Base-by-base conservation (phyloP, 176 grass and related monocot genomes). In the Cocos nucifera region DNA sequence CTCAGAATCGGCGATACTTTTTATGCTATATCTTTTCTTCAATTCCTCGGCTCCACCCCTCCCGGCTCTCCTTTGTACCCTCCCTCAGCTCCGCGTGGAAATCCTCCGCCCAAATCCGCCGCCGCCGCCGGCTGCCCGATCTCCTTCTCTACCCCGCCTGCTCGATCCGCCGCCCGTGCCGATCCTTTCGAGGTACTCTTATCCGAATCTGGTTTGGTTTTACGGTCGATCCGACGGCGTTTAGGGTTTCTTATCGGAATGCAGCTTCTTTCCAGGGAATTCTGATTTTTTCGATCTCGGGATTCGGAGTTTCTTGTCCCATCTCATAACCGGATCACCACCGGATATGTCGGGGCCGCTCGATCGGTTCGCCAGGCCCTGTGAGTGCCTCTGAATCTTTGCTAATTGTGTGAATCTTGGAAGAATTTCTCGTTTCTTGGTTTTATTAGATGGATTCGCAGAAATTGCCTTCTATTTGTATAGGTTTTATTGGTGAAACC, bases 201-300 rank as follows among this genome's bases (percentile, higher is more conserved):
- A 25, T 49, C 14, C 19, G 60, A 19, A 23, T 35, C 57, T 62
- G 20, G 30, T 58, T 19, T 51, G 19, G 23, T 8, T 48, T 52
- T 28, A 1, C 64, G 58, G 29, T 19, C 48, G 15, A 57, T 62
- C 26, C 17, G 29, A 51, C 20, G 17, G 17, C 15, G 14, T 63
- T 17, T 78, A 77, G 78, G 71, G 80, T 85, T 94, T 85, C 84
- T 88, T 62, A 94, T 60, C 17, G 50, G 74, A 94, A 88, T 94
- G 89, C 59, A 69, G 89, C 58, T 75, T 77, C 32, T 56, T 82
- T 64, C 76, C 51, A 79, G 83, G 75, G 69, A 84, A 64, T 69
- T 30, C 25, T 15, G 4, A 17, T 32, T 44, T 44, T 44, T 4
- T 18, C 17, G 27, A 8, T 28, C 16, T 61, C 27, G 58, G 7